Evolutionary conservation across 805 yeast species (phyloP), one percentile per base, ranked within the genome.

Genomic region (Priceomyces medius): DNA sequence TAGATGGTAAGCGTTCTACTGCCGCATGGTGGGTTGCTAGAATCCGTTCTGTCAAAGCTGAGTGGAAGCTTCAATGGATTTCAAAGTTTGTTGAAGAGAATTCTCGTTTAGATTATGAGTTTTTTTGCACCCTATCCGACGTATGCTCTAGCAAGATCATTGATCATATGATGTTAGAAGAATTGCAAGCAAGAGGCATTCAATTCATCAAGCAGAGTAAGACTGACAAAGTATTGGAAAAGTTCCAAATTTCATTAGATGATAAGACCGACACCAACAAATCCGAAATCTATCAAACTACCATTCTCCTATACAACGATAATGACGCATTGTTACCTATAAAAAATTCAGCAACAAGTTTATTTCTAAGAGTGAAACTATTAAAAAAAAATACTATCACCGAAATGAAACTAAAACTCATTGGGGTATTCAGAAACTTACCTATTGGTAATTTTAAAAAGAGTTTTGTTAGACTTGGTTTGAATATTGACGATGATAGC

Each of bases 41-140:
- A 33, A 68, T 78, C 37, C 69, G 64, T 47, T 68, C 78, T 3
- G 56, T 69, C 10, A 64, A 71, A 38, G 81, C 81, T 4, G 77
- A 73, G 40, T 79, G 84, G 83, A 63, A 66, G 19, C 56, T 79
- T n/a, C 71, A 71, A 39, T 78, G 81, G 82, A 61, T 66, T 13
- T 73, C 71, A 37, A 54, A 61, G 12, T 44, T 68, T 13, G 41
- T 47, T 20, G 41, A 32, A 3, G 45, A 38, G 16, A 31, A 18
- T 7, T 17, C 38, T 32, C 16, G 31, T 7, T 46, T 58, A 16
- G 54, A 57, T 40, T 68, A 65, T 45, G 51, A 53, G 13, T 68
- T 68, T 44, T 65, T 75, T 46, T 51, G 61, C 24, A 59, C 61
- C 7, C 56, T 78, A 21, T 63, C 77, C 0, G 68, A 66, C 14